phyloP scores from a whole-genome alignment of 1,139 yeast species.

The Yarrowia galli region DNA sequence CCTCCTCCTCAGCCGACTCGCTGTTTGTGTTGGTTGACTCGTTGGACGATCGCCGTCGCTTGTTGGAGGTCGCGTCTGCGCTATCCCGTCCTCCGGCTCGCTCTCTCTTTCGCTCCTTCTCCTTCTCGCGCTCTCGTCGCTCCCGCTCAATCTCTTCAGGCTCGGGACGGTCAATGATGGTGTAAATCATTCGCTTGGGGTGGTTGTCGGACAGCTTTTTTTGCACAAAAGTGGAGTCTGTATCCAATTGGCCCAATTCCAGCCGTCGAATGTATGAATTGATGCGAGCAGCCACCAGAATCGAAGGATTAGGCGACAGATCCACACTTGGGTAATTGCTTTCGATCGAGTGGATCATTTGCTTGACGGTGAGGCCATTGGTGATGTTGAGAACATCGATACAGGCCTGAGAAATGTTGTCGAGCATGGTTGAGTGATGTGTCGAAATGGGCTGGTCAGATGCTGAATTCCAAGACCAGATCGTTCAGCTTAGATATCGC shows the following conservation, averaged over 20 bases:
- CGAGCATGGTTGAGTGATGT: slow-evolving; percentile 20
- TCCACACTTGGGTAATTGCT: slow-evolving; percentile 26
- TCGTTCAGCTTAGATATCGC: slow-evolving; percentile 22
- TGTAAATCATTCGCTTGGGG: slow-evolving; percentile 39
- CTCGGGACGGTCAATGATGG: slow-evolving; percentile 37
- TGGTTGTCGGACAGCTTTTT: slow-evolving; percentile 39
- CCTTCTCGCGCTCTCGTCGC: slow-evolving; percentile 34
- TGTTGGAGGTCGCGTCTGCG: slow-evolving; percentile 4
- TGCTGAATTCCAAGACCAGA: slow-evolving; percentile 15
- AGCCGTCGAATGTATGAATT: slow-evolving; percentile 39
- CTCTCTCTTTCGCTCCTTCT: slow-evolving; percentile 30
- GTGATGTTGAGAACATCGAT: slow-evolving; percentile 27
- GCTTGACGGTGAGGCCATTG: slow-evolving; percentile 39
- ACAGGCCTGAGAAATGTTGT: slow-evolving; percentile 37
- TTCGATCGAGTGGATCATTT: slow-evolving; percentile 36
- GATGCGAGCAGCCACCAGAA: slow-evolving; percentile 40
- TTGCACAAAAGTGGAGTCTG: slow-evolving; percentile 34
- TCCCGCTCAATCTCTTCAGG: slow-evolving; percentile 32
- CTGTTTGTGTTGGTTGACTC: slow-evolving; percentile 14
- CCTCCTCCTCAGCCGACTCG: slow-evolving; percentile 23
- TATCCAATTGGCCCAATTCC: slow-evolving; percentile 33
- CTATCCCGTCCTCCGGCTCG: slow-evolving; percentile 24
- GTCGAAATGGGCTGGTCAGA: background rate
- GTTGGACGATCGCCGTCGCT: slow-evolving; percentile 15
- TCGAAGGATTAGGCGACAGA: slow-evolving; percentile 35